Percentiles rank a stretch among this genome's conserved stretches.
phyloP scores from a whole-genome alignment of 805 yeast genomes.

The Pichia cephalocereana region DNA sequence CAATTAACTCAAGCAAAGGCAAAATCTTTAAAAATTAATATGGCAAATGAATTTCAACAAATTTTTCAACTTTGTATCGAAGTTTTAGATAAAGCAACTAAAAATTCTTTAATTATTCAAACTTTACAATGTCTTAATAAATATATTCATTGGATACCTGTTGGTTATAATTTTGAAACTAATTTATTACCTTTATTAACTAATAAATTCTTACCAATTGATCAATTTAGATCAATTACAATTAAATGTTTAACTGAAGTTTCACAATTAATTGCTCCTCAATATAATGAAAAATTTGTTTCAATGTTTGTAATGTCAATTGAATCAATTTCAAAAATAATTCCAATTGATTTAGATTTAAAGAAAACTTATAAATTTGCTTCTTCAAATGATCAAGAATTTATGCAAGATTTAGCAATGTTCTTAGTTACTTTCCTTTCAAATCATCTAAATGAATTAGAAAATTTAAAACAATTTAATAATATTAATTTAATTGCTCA shows the following conservation, averaged over 20 bases:
- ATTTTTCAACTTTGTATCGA: slow-evolving; percentile 90
- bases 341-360: slow-evolving; percentile 69
- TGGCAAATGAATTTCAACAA: slow-evolving; percentile 86
- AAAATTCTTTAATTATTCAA: slow-evolving; percentile 73
- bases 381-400: slow-evolving; percentile 78
- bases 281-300: slow-evolving; percentile 50
- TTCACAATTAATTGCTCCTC: slow-evolving; percentile 54
- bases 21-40: slow-evolving; percentile 65
- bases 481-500: slow-evolving; percentile 65
- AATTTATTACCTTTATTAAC: slow-evolving; percentile 64
- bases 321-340: slow-evolving; percentile 55
- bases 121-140: slow-evolving; percentile 75
- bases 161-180: slow-evolving; percentile 83
- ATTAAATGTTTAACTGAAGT: slow-evolving; percentile 92
- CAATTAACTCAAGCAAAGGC: slow-evolving; percentile 97
- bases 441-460: slow-evolving; percentile 60
- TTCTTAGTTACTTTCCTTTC: slow-evolving; percentile 77
- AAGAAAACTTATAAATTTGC: slow-evolving; percentile 66
- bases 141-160: slow-evolving; percentile 92
- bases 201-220: slow-evolving; percentile 65
- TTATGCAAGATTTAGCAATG: slow-evolving; percentile 91
- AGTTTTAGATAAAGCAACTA: slow-evolving; percentile 82
- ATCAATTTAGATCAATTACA: slow-evolving; percentile 74
- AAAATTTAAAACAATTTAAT: slow-evolving; percentile 40
- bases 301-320: slow-evolving; percentile 64